phyloP scores from a whole-genome alignment of 495 filamentous ascomycete genomes.

The Tuber aestivum region DNA sequence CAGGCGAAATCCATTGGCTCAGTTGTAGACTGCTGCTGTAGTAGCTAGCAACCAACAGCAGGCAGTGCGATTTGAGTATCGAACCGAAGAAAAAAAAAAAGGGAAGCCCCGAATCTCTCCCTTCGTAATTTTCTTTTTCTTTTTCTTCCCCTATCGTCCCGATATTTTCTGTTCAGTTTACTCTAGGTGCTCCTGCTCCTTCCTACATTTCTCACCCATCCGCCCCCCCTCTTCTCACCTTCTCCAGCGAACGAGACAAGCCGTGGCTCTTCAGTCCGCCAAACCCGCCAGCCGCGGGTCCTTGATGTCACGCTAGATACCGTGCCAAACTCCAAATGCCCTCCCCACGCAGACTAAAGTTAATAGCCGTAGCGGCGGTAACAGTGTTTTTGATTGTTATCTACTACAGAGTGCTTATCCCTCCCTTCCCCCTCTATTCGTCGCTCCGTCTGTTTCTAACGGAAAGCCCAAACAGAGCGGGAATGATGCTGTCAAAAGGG shows the following conservation, averaged over 20 bases:
- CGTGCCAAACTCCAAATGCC: slow-evolving; percentile 17
- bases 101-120: not conserved
- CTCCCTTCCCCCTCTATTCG: not conserved
- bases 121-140: not conserved
- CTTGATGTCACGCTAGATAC: slow-evolving; percentile 13
- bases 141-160: not conserved
- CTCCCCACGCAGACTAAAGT: slow-evolving; percentile 32
- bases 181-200: not conserved
- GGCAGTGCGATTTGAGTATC: not conserved
- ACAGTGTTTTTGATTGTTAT: slow-evolving; percentile 25
- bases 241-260: not conserved
- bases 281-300: not conserved
- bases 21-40: too few relatives aligned
- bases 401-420: slow-evolving; percentile 25
- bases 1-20: too few relatives aligned
- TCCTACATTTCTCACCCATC: not conserved
- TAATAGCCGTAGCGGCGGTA: slow-evolving; percentile 23
- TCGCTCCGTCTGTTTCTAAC: not conserved
- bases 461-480: not conserved
- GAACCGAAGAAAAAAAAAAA: not conserved
- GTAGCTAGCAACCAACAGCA: not conserved
- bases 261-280: not conserved
- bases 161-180: not conserved
- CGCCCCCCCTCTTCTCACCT: not conserved
- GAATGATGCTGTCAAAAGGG: not conserved